A percentile compares a stretch with the other conserved stretches of the same genome.
Conservation (phyloP, 345 rosid genomes). For the Salix purpurea region DNA sequence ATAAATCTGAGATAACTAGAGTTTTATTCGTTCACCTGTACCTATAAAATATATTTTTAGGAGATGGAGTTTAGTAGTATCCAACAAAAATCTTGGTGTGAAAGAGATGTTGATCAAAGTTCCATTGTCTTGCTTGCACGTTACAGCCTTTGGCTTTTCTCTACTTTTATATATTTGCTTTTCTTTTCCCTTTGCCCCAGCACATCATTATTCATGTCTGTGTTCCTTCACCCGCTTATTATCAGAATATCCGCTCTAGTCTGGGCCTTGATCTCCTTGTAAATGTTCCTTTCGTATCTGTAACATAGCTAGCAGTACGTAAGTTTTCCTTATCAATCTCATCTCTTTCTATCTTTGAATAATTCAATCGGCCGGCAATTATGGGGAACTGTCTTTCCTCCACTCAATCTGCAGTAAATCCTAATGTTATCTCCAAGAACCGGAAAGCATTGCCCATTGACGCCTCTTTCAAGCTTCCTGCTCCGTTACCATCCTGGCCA, state of each 20-base stretch:
- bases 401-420: background rate
- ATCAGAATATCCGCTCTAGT: background rate
- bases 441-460: constrained; percentile 19
- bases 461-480: constrained; percentile 33
- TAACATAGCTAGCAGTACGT: background rate
- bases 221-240: background rate
- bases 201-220: background rate
- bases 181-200: background rate
- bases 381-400: constrained; percentile 26
- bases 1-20: too few species aligned
- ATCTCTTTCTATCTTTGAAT: background rate
- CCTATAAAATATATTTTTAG: too few species aligned
- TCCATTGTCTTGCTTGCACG: constrained; percentile 7
- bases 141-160: background rate
- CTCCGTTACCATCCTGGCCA: constrained; percentile 36
- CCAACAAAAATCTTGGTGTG: background rate
- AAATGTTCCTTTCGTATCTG: background rate
- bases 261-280: background rate
- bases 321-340: background rate
- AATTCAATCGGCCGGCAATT: background rate
- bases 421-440: constrained; percentile 11
- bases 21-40: too few species aligned
- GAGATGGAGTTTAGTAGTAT: too few species aligned
- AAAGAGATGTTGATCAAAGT: background rate
- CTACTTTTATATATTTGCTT: background rate